Evolutionary conservation across 2,329 filamentous ascomycete genomes (phyloP).

Genomic region (Diaporthe amygdali): DNA sequence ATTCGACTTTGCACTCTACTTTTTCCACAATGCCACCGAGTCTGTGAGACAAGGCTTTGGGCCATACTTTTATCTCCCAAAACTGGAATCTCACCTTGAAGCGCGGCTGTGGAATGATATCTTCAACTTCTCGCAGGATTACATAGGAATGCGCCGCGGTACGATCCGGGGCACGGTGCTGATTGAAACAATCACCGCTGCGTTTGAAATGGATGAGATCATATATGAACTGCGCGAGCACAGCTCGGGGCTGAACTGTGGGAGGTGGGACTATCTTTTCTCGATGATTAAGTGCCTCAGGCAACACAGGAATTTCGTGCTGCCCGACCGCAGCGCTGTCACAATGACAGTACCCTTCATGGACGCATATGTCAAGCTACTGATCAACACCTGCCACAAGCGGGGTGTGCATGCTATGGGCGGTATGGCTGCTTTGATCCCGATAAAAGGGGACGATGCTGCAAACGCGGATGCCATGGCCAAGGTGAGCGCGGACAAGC

Average conservation of each 20-base stretch:
- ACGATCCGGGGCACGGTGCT: conserved; percentile 95
- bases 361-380: conserved; percentile 91
- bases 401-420: conserved; percentile 98
- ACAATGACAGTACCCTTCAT: conserved; percentile 99
- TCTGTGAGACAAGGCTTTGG: conserved; percentile 82
- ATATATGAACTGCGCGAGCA: conserved; percentile 99
- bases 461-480: conserved; percentile 97
- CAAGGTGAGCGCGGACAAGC: conserved; percentile 90
- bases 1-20: conserved; percentile 98
- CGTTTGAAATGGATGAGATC: conserved; percentile 99
- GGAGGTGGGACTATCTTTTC: conserved; percentile 99
- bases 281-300: conserved; percentile 99
- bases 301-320: conserved; percentile 88
- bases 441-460: conserved; percentile 90
- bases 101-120: conserved; percentile 97
- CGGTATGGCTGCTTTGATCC: conserved; percentile 98
- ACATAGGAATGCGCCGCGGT: conserved; percentile 84
- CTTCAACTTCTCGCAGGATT: conserved; percentile 96
- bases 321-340: conserved; percentile 87
- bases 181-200: conserved; percentile 96
- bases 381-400: conserved; percentile 98
- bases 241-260: conserved; percentile 95
- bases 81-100: conserved; percentile 98
- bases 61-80: conserved; percentile 97
- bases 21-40: conserved; percentile 97